Evolutionary conservation across 257 asterid species (phyloP).

Genomic region (Solanum clarkiae): DNA sequence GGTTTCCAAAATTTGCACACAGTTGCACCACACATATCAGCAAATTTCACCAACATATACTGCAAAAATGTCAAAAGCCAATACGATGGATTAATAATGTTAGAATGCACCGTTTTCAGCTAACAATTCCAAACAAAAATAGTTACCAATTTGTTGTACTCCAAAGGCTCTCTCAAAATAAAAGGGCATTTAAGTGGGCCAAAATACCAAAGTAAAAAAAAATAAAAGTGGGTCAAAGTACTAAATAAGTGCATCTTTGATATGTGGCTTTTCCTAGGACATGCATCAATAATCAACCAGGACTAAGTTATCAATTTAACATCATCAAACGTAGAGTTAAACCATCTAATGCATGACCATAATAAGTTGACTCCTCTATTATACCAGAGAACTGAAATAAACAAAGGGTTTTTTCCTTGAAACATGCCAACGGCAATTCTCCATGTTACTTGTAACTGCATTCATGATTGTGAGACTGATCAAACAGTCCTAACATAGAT

Average conservation of each 20-base stretch:
- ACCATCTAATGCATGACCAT: not conserved
- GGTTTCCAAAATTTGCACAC: conserved; percentile 61
- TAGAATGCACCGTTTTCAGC: not conserved
- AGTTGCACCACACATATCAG: conserved; percentile 52
- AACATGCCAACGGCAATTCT: not conserved
- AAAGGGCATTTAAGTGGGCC: not conserved
- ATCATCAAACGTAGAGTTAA: not conserved
- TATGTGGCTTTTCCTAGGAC: not conserved
- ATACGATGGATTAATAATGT: conserved; percentile 1
- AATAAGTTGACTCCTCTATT: not conserved
- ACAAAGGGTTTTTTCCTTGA: not conserved
- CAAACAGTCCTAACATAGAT: not conserved
- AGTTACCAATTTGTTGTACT: not conserved
- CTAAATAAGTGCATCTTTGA: not conserved
- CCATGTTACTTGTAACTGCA: not conserved
- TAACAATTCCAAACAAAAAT: not conserved
- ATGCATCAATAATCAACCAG: not conserved
- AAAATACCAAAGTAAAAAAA: not conserved
- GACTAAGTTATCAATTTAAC: not conserved
- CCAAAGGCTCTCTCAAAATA: not conserved
- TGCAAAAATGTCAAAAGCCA: conserved; percentile 16
- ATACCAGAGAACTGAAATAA: not conserved
- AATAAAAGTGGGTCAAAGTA: not conserved
- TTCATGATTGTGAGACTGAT: not conserved
- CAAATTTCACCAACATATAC: conserved; percentile 46